These are phyloP conservation scores for Rhizophagus sp. DNA, from an alignment of 192 early-diverging fungal genomes.

Conservation along the genomic window DNA sequence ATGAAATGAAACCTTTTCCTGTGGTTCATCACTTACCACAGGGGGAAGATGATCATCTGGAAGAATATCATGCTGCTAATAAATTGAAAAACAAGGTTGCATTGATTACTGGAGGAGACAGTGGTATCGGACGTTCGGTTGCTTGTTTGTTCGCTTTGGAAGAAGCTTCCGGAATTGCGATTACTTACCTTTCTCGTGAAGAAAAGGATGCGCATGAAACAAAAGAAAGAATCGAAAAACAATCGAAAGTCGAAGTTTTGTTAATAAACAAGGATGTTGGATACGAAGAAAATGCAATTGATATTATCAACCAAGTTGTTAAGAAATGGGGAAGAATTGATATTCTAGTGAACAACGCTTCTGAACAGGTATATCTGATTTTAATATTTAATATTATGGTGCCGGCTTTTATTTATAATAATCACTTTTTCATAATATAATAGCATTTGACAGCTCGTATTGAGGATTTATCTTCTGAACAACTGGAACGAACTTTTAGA, in stretches of 20 bases:
- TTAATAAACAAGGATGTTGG: slow-evolving; percentile 45
- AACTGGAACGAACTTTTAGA: slow-evolving; percentile 52
- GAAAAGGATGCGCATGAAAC: slow-evolving; percentile 50
- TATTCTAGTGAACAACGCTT: slow-evolving; percentile 47
- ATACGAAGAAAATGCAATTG: slow-evolving; percentile 41
- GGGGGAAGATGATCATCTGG: slow-evolving; percentile 34
- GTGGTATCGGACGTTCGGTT: slow-evolving; percentile 55
- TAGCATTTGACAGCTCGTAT: slow-evolving; percentile 42
- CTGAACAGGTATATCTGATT: slow-evolving; percentile 34
- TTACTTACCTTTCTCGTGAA: slow-evolving; percentile 50
- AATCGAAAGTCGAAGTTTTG: slow-evolving; percentile 33
- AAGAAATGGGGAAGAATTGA: slow-evolving; percentile 38
- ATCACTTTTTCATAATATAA: not conserved
- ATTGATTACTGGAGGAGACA: slow-evolving; percentile 49
- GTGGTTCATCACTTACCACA: slow-evolving; percentile 44
- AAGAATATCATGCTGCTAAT: slow-evolving; percentile 44
- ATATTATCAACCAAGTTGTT: slow-evolving; percentile 42
- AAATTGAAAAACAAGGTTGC: slow-evolving; percentile 52
- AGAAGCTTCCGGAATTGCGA: slow-evolving; percentile 49
- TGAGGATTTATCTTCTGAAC: slow-evolving; percentile 39
- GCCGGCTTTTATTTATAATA: not conserved
- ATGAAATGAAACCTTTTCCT: slow-evolving; percentile 47
- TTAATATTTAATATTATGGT: no score
- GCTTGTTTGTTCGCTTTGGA: slow-evolving; percentile 55
- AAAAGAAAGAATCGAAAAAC: slow-evolving; percentile 41